These are phyloP conservation scores for Filosporella fistucella DNA, from an alignment of 495 filamentous ascomycete species.

Conservation along the genomic window DNA sequence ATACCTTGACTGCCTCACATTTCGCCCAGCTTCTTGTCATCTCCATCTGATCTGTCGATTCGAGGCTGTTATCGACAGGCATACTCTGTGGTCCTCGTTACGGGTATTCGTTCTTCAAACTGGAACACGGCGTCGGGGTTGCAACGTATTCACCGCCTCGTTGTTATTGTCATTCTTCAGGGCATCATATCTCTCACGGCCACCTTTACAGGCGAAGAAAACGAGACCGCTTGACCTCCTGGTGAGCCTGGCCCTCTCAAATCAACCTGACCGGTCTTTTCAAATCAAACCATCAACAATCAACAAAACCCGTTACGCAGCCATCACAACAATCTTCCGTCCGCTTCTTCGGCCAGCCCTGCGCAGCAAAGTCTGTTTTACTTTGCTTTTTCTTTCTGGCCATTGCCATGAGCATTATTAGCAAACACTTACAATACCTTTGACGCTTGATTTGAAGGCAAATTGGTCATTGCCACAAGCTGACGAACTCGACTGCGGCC, in stretches of 20 bases:
- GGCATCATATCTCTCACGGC: neutral
- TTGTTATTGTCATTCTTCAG: neutral
- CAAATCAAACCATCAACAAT: neutral
- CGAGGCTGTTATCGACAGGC: constrained; percentile 9
- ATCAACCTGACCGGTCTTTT: neutral
- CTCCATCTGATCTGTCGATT: neutral
- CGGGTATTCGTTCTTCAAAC: neutral
- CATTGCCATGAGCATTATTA: neutral
- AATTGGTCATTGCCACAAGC: constrained; percentile 10
- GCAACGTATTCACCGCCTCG: constrained; percentile 17
- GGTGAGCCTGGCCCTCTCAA: too few species aligned
- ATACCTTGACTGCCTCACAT: constrained; percentile 7
- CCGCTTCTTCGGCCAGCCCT: constrained; percentile 7
- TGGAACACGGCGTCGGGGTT: constrained; percentile 10
- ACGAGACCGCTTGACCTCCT: too few species aligned
- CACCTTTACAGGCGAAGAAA: too few species aligned
- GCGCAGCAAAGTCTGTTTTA: too few species aligned
- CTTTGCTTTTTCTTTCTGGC: neutral
- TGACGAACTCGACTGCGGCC: constrained; percentile 7
- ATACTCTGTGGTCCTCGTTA: neutral
- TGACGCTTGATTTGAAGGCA: neutral
- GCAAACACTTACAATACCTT: neutral
- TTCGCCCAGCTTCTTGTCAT: constrained; percentile 8
- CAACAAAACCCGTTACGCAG: neutral
- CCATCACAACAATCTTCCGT: neutral